Evolutionary conservation across 176 grass and related monocot genomes (phyloP).

Genomic region (Oryza officinalis): DNA sequence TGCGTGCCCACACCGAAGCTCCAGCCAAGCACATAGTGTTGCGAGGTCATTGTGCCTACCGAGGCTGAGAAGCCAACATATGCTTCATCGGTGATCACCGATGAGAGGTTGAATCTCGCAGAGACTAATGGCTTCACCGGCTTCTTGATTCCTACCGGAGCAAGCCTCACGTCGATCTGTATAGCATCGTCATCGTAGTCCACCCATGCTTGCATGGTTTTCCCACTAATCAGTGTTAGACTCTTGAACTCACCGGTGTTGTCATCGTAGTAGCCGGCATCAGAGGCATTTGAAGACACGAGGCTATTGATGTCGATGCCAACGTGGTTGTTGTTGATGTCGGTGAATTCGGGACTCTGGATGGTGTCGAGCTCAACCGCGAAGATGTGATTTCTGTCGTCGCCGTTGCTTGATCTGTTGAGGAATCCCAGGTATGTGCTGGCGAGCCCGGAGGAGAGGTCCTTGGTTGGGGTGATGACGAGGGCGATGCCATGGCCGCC

Average conservation of each 20-base stretch:
- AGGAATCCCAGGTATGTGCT: background rate
- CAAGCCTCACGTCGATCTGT: background rate
- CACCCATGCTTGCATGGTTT: slow-evolving; percentile 1
- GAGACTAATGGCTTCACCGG: background rate
- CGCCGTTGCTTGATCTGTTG: background rate
- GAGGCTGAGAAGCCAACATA: slow-evolving; percentile 47
- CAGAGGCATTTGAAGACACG: background rate
- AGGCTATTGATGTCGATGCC: slow-evolving; percentile 12
- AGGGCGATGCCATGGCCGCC: background rate
- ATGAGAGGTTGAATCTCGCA: background rate
- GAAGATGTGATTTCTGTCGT: background rate
- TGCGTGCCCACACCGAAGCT: slow-evolving; percentile 40
- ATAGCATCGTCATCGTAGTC: background rate
- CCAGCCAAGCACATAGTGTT: slow-evolving; percentile 66
- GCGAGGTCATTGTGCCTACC: background rate
- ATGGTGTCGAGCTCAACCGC: slow-evolving; percentile 7
- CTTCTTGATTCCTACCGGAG: background rate
- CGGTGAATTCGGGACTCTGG: background rate
- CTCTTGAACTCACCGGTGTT: background rate
- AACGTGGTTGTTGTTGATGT: background rate
- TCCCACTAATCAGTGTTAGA: background rate
- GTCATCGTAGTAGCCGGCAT: background rate
- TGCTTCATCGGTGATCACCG: background rate
- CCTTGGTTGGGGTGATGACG: background rate
- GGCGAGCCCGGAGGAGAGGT: background rate